Percentiles rank a stretch among this genome's conserved stretches.
phyloP scores from a whole-genome alignment of 176 grass and related monocot species.

The Lolium rigidum region DNA sequence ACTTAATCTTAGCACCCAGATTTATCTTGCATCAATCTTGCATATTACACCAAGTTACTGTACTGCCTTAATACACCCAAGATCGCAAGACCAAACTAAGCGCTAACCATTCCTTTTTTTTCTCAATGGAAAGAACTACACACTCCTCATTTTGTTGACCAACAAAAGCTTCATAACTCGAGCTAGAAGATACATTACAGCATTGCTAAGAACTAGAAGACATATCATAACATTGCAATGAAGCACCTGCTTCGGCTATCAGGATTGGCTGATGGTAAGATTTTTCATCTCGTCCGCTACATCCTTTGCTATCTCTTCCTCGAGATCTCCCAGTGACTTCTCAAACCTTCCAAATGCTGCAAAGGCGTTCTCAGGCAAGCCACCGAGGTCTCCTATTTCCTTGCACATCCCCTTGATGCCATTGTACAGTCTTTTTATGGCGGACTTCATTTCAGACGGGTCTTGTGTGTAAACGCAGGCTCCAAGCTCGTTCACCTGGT shows the following conservation, averaged over 20 bases:
- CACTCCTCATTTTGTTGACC: not conserved
- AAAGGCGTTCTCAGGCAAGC: constrained; percentile 47
- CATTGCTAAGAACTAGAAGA: not conserved
- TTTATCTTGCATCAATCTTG: not conserved
- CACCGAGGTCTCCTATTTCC: constrained; percentile 59
- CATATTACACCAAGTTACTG: not conserved
- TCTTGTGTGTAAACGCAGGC: constrained; percentile 87
- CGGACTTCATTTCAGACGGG: constrained; percentile 59
- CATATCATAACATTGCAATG: not conserved
- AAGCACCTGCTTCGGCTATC: not conserved
- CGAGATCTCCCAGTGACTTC: constrained; percentile 62
- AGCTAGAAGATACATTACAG: not conserved
- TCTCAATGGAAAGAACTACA: not conserved
- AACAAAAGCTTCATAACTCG: not conserved
- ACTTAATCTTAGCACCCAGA: not conserved
- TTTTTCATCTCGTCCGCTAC: constrained; percentile 50
- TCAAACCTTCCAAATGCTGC: constrained; percentile 59
- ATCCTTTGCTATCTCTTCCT: constrained; percentile 59
- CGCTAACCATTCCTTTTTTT: not conserved
- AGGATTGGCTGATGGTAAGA: constrained; percentile 43
- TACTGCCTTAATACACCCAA: not conserved
- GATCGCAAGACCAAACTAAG: not conserved
- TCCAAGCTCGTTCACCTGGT: constrained; percentile 80
- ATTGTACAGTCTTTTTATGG: constrained; percentile 39
- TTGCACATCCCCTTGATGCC: constrained; percentile 46